Percentiles rank a stretch among this genome's conserved stretches.
Evolutionary conservation across 805 yeast species (phyloP).

Genomic region (Groenewaldozyma tartarivorans): DNA sequence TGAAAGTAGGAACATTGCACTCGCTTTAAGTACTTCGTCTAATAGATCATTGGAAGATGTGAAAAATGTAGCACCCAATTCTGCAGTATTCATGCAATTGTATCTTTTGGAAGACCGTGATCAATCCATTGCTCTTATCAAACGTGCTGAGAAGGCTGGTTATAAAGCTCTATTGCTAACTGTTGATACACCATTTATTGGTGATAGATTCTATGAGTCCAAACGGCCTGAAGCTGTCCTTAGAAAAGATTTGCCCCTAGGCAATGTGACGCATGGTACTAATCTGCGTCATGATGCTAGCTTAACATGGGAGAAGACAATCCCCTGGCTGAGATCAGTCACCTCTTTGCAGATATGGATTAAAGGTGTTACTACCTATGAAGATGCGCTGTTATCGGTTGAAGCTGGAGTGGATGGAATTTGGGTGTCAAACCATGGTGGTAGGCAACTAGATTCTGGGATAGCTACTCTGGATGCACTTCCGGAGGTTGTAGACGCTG

Average conservation of each 20-base stretch:
- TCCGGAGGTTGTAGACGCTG: conserved; percentile 38
- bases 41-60: conserved; percentile 22
- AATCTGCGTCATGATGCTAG: conserved; percentile 22
- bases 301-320: conserved; percentile 24
- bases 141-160: conserved; percentile 24
- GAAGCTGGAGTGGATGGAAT: conserved; percentile 56
- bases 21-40: conserved; percentile 23
- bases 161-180: conserved; percentile 42
- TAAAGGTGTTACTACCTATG: conserved; percentile 60
- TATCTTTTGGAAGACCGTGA: conserved; percentile 24
- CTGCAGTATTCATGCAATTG: conserved; percentile 22
- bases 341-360: conserved; percentile 41
- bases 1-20: conserved; percentile 20
- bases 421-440: conserved; percentile 66
- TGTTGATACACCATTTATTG: conserved; percentile 49
- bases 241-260: conserved; percentile 23
- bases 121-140: conserved; percentile 18
- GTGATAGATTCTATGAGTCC: conserved; percentile 45
- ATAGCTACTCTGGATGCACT: conserved; percentile 57
- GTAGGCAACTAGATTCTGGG: conserved; percentile 59
- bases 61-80: conserved; percentile 17
- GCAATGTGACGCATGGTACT: too few species aligned
- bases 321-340: conserved; percentile 23
- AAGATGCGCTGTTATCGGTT: conserved; percentile 52
- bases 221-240: too few species aligned